Percentiles rank a stretch among this genome's conserved stretches.
Conservation (phyloP, 805 yeast species). For the Candida ulmi region DNA sequence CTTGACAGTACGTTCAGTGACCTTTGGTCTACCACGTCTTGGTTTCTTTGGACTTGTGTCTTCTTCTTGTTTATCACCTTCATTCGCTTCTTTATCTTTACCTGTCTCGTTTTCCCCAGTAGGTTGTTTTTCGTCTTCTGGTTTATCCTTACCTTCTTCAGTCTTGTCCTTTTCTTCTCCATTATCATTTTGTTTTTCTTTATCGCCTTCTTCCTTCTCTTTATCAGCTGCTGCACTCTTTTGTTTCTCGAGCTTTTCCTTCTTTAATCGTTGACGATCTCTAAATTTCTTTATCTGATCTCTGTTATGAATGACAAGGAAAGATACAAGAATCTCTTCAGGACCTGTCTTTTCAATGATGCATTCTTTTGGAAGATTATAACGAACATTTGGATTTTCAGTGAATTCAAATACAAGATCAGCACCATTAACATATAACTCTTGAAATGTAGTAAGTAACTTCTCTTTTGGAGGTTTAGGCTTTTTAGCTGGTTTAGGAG, state of each 20-base stretch:
- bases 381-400: conserved; percentile 75
- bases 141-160: too few relatives aligned
- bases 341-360: conserved; percentile 53
- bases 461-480: conserved; percentile 36
- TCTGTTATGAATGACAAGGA: conserved; percentile 25
- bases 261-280: conserved; percentile 12
- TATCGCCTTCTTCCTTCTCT: too few relatives aligned
- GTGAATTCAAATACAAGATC: conserved; percentile 79
- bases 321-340: conserved; percentile 32
- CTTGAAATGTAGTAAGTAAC: conserved; percentile 72
- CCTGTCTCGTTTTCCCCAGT: too few relatives aligned
- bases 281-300: conserved; percentile 21
- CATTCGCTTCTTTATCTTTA: conserved; percentile 22
- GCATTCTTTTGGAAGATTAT: conserved; percentile 68
- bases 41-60: conserved; percentile 31
- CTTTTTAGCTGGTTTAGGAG: conserved; percentile 9
- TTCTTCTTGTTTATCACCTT: conserved; percentile 13
- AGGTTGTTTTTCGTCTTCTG: too few relatives aligned
- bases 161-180: too few relatives aligned
- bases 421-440: conserved; percentile 60
- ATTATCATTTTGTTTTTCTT: too few relatives aligned
- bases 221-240: conserved; percentile 15
- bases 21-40: conserved; percentile 6
- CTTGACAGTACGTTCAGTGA: conserved; percentile 8
- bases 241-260: conserved; percentile 16